phyloP scores from a whole-genome alignment of 1,284 basidiomycete species.

The Sphaerobolus stellatus region DNA sequence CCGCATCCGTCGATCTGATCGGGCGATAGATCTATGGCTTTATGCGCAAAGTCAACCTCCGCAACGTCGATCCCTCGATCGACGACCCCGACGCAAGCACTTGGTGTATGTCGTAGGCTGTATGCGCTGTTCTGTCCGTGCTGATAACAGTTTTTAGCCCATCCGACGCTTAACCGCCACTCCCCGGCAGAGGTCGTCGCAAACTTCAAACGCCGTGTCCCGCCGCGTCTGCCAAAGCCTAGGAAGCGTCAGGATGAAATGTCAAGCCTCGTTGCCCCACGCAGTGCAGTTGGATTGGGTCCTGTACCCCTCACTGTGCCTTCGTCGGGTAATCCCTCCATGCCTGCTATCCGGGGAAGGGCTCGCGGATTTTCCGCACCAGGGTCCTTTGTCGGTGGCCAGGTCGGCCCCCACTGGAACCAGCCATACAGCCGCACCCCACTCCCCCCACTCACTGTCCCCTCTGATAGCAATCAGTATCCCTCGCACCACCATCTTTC shows the following conservation, averaged over 20 bases:
- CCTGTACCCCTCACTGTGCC: constrained; percentile 61
- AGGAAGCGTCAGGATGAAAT: constrained; percentile 68
- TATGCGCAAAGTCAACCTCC: constrained; percentile 91
- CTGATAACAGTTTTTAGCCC: constrained; percentile 49
- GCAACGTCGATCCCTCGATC: constrained; percentile 88
- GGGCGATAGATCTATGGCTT: constrained; percentile 82
- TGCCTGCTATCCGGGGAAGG: constrained; percentile 42
- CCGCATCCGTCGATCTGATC: constrained; percentile 22
- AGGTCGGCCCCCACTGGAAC: constrained; percentile 50
- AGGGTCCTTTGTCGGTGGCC: constrained; percentile 64
- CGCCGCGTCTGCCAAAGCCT: constrained; percentile 83
- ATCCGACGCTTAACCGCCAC: constrained; percentile 83
- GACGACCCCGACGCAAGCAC: constrained; percentile 91
- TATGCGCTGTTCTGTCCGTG: not conserved
- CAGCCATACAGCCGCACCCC: constrained; percentile 61
- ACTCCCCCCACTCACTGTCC: constrained; percentile 78
- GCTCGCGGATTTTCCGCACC: constrained; percentile 79
- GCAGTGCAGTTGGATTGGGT: constrained; percentile 66
- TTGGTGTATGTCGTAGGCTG: constrained; percentile 68
- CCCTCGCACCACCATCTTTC: constrained; percentile 45
- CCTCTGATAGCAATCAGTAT: constrained; percentile 60
- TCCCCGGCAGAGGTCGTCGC: constrained; percentile 84
- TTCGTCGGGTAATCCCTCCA: constrained; percentile 37
- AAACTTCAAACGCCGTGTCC: constrained; percentile 89
- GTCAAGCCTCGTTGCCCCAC: constrained; percentile 63